A percentile compares a stretch with the other conserved stretches of the same genome.
Conservation (phyloP, 2,329 filamentous ascomycete genomes). For the Huntiella bhutanensis region DNA sequence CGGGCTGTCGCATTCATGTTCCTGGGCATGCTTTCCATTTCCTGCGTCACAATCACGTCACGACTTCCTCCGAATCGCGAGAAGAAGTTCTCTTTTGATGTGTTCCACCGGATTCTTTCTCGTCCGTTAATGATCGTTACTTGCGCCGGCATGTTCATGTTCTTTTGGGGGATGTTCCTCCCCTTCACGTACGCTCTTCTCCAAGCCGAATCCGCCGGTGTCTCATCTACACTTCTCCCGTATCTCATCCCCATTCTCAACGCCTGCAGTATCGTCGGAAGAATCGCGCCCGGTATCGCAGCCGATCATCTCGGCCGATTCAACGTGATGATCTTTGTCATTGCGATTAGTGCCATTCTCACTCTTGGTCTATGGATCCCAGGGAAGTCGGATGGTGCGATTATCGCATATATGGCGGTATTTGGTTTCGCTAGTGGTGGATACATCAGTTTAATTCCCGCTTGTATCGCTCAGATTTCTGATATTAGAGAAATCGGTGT, state of each 20-base stretch:
- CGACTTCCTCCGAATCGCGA: constrained; percentile 25
- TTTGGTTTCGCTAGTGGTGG: constrained; percentile 53
- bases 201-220: constrained; percentile 26
- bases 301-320: constrained; percentile 27
- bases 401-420: constrained; percentile 45
- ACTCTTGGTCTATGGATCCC: constrained; percentile 30
- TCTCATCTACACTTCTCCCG: constrained; percentile 22
- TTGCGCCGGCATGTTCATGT: constrained; percentile 29
- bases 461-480: constrained; percentile 50
- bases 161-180: constrained; percentile 36
- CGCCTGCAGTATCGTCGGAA: constrained; percentile 31
- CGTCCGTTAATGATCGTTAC: constrained; percentile 28
- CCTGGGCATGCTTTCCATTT: constrained; percentile 20
- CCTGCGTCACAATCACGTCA: constrained; percentile 21
- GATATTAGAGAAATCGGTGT: constrained; percentile 52
- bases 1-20: constrained; percentile 28
- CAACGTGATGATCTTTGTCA: constrained; percentile 33
- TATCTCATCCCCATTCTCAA: constrained; percentile 40
- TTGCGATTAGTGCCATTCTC: constrained; percentile 27
- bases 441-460: constrained; percentile 42
- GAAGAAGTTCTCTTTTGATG: constrained; percentile 24
- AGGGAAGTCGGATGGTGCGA: constrained; percentile 31
- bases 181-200: constrained; percentile 34
- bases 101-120: constrained; percentile 27
- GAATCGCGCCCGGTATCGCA: constrained; percentile 30